phyloP scores from a whole-genome alignment of 495 filamentous ascomycete genomes.

The Penicillium argentinense region DNA sequence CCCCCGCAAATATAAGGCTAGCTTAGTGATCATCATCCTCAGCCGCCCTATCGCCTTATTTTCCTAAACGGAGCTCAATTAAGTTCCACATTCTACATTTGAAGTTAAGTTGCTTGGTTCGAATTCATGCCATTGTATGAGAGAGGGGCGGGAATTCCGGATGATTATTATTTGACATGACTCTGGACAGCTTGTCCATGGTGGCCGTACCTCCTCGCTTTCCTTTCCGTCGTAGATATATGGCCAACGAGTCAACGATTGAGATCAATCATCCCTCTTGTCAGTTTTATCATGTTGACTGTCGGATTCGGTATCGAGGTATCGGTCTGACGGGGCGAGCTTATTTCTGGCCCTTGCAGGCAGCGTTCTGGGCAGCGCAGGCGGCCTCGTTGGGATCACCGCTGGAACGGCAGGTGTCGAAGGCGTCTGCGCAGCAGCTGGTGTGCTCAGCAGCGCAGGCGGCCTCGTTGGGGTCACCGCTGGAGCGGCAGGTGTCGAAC shows the following conservation, averaged over 20 bases:
- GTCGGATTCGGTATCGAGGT: neutral
- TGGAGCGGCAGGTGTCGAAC: constrained; percentile 8
- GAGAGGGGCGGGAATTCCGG: neutral
- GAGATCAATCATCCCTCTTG: too few relatives aligned
- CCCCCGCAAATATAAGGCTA: too few relatives aligned
- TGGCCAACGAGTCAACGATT: too few relatives aligned
- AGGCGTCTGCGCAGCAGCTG: constrained; percentile 4
- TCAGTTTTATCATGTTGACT: neutral
- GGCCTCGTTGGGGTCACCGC: constrained; percentile 7
- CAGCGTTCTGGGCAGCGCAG: constrained; percentile 9
- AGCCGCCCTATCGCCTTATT: too few relatives aligned
- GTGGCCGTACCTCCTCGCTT: neutral
- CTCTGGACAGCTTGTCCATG: neutral
- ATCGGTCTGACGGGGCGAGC: too few relatives aligned
- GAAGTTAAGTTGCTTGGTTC: too few relatives aligned
- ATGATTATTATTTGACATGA: neutral
- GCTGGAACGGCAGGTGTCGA: constrained; percentile 7
- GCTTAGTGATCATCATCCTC: too few relatives aligned
- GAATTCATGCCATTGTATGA: neutral
- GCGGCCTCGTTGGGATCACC: constrained; percentile 10
- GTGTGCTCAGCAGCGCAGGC: constrained; percentile 6
- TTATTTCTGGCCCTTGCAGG: constrained; percentile 10
- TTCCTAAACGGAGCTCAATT: too few relatives aligned
- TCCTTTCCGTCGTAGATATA: neutral
- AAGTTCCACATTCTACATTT: too few relatives aligned